Evolutionary conservation across 106 monocot species (phyloP).

Genomic region (Apostasia shenzhenica): DNA sequence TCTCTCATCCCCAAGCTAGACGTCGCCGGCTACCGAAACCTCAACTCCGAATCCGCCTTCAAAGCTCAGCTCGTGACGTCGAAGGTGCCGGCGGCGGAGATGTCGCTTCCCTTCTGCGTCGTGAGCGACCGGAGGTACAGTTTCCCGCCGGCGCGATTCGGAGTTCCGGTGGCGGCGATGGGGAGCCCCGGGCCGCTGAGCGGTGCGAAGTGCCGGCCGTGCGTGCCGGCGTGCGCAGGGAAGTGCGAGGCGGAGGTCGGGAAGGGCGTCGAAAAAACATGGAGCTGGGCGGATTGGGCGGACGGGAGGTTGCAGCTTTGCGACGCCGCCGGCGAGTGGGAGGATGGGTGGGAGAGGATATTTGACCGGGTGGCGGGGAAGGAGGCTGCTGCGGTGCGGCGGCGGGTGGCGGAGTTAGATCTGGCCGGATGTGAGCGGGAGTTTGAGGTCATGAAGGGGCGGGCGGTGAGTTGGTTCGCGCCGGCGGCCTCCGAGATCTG

Average conservation of each 20-base stretch:
- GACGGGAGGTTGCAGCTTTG: constrained; percentile 60
- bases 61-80: constrained; percentile 29
- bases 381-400: constrained; percentile 26
- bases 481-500: constrained; percentile 52
- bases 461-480: constrained; percentile 42
- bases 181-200: constrained; percentile 65
- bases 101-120: constrained; percentile 40
- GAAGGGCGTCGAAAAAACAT: constrained; percentile 2
- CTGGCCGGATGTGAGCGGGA: constrained; percentile 21
- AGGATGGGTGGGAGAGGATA: constrained; percentile 48
- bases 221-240: constrained; percentile 41
- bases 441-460: constrained; percentile 23
- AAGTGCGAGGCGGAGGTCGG: constrained; percentile 21
- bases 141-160: constrained; percentile 36
- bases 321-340: constrained; percentile 50
- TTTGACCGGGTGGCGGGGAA: constrained; percentile 53
- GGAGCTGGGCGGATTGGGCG: constrained; percentile 73
- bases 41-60: constrained; percentile 68
- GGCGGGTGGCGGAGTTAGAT: constrained; percentile 20
- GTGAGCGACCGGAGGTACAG: constrained; percentile 43
- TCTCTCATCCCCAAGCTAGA: constrained; percentile 35
- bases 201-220: constrained; percentile 91
- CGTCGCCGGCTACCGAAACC: constrained; percentile 10
- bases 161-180: constrained; percentile 75
- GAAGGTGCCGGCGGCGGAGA: not conserved